Conservation (phyloP, 2,329 filamentous ascomycete genomes). For the Xylaria multiplex region DNA sequence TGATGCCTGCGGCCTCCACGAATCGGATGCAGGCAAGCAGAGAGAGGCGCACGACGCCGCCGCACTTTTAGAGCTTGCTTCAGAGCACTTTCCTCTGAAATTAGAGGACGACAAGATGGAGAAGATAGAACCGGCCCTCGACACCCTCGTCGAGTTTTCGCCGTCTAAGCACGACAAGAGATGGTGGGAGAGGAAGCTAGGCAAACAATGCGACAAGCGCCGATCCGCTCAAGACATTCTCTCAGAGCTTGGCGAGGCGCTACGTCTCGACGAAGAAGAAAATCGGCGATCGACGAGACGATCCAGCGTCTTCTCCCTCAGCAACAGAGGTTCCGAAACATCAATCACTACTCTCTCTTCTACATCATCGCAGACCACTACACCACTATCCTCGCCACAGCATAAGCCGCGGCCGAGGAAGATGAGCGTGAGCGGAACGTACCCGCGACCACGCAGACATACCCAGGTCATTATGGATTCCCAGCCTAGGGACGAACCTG, state of each 20-base stretch:
- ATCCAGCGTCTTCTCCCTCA: constrained; percentile 37
- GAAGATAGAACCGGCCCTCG: constrained; percentile 36
- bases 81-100: constrained; percentile 35
- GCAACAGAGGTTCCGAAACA: constrained; percentile 31
- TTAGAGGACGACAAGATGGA: constrained; percentile 36
- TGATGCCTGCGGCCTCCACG: constrained; percentile 38
- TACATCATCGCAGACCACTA: constrained; percentile 31
- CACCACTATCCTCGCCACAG: constrained; percentile 27
- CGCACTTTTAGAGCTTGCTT: constrained; percentile 34
- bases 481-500: constrained; percentile 11
- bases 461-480: constrained; percentile 27
- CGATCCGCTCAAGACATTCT: constrained; percentile 38
- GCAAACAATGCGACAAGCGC: constrained; percentile 35
- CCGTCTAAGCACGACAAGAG: constrained; percentile 28
- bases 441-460: constrained; percentile 35
- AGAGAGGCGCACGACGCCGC: constrained; percentile 32
- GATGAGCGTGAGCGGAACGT: constrained; percentile 38
- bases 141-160: constrained; percentile 36
- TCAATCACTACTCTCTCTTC: constrained; percentile 35
- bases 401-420: constrained; percentile 34
- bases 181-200: constrained; percentile 38
- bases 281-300: constrained; percentile 29
- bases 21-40: constrained; percentile 34
- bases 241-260: constrained; percentile 37
- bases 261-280: constrained; percentile 36